Evolutionary conservation across 371 early-diverging fungal genomes (phyloP), one percentile per base, ranked within the genome.

Genomic region (Mortierella sp.): DNA sequence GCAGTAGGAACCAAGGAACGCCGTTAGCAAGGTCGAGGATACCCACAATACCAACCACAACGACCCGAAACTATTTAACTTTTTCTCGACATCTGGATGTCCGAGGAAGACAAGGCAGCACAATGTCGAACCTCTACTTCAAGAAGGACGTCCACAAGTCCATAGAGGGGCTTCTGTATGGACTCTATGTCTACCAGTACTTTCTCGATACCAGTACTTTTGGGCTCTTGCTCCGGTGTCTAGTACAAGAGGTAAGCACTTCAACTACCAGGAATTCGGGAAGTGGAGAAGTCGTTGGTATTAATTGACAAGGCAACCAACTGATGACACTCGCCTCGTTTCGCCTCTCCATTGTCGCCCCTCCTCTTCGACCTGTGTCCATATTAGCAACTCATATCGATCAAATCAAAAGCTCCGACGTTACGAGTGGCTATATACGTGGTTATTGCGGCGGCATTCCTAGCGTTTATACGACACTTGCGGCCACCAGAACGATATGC

Each of bases 141-240:
- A 75, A 74, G 48, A 86, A 77, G 76, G 86, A 86, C 75, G 77
- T 82, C 55, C 79, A 77, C 71, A 79, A 82, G 77, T 82, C 86
- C 29, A 77, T 86, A 60, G 86, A 86, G 44, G 73, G 60, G 1
- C 48, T 86, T 18, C 78, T 86, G 54, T 79, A 82, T 55, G 80
- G 82, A 4, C 80, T 86, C 48, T 86, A 73, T 79, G 82, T 82
- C 55, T 86, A 86, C 71, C 75, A 82, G 29, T 86, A 86, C 56
- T 60, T 86, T 29, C 49, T 86, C 48, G 86, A 86, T 48, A 82
- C 86, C n/a, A 86, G 77, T 72, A 82, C 82, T 0, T 55, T 79
- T 29, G 80, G 82, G 29, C 73, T 86, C 5, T 21, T 86, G 27
- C 27, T 82, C 4, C 79, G 80, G 38, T 70, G 70, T n/a, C 38